Base-by-base conservation (phyloP, 2,329 filamentous ascomycete species). In the Tolypocladium tropicale region DNA sequence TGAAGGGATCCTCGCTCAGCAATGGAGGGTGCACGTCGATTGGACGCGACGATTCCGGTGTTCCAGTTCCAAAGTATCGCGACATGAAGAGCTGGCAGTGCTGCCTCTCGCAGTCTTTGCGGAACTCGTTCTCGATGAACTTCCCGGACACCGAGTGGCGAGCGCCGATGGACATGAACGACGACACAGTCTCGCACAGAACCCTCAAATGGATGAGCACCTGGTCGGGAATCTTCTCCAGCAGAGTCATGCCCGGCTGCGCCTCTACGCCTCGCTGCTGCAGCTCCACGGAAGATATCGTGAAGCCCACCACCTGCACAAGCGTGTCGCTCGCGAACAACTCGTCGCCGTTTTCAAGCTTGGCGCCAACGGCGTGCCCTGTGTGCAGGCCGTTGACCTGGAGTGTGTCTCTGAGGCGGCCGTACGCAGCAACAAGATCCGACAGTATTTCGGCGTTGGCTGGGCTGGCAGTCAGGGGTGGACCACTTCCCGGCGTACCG, bases 281-380 rank as follows among this genome's bases (percentile, higher is more conserved):
- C 61, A 97, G 96, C 72, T 99, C 94, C 4, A 89, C 85, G 0
- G 91, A 85, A 10, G 91, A 86, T 57, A 99, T 91, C 0, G 92
- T 93, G 67, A 85, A 90, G 2, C 90, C 93, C 16, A 96, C 83
- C 2, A 84, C 77, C 57, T 79, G 78, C 16, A 84, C 80, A 12
- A 91, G 70, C 1, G 80, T 79, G 63, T 88, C 84, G 56, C 79
- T 81, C 25, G 70, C 72, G 55, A 72, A 73, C 6, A 86, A 68
- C 56, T 82, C 76, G 53, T 77, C 74, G 18, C 65, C 63, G 41
- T 64, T 67, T 51, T 67, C 66, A 41, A 58, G 61, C 62, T 60
- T 64, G 23, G 55, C 60, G 16, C 69, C 61, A 48, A 70, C 60
- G n/a, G 63, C 63, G 58, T 77, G 70, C 11, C 65, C 70, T 14